Base-by-base conservation (phyloP, 805 yeast species). In the Saturnispora kantuleensis region DNA sequence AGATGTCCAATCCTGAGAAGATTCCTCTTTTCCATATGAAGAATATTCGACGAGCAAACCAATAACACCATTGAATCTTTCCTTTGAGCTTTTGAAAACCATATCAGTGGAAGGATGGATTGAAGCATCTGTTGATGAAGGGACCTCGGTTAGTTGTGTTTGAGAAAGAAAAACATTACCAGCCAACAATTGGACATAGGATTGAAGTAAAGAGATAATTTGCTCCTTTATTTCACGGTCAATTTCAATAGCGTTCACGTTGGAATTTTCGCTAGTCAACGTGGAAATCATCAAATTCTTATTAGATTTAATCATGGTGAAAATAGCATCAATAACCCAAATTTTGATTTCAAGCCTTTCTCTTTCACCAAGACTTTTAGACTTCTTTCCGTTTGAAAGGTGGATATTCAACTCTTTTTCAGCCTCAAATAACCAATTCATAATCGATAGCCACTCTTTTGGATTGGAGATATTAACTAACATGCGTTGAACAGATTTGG, bases 41-140 rank as follows among this genome's bases (percentile, higher is more conserved):
- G 47, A 46, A 28, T 31, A 33, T 9, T 57, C 52, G 49, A 56
- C 53, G 2, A 54, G 39, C 29, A 56, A 57, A 0, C 85, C 68
- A 31, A 89, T 64, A 12, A 85, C 68, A 0, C 95, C 80, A 53
- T 73, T 77, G 40, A 89, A 63, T 50, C 88, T 74, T 36, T 81
- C 87, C 45, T 68, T 73, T 2, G 81, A 28, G 15, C 21, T 32
- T 18, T 38, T n/a, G 5, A 33, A 31, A 7, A 33, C 64, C 62
- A 38, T 43, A 8, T 45, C 56, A 2, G 69, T 50, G 36, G 38
- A 51, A 12, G 40, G 50, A 4, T 35, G 50, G 16, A 47, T 57
- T n/a, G 41, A 46, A 21, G 42, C 43, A 9, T 39, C 47, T 10
- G 18, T 29, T n/a, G 26, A 15, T 6, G 28, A 31, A 18, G 21